Evolutionary conservation across 352 stramenopile species (phyloP), one percentile per base, ranked within the genome.

Genomic region (Phytophthora ramorum): DNA sequence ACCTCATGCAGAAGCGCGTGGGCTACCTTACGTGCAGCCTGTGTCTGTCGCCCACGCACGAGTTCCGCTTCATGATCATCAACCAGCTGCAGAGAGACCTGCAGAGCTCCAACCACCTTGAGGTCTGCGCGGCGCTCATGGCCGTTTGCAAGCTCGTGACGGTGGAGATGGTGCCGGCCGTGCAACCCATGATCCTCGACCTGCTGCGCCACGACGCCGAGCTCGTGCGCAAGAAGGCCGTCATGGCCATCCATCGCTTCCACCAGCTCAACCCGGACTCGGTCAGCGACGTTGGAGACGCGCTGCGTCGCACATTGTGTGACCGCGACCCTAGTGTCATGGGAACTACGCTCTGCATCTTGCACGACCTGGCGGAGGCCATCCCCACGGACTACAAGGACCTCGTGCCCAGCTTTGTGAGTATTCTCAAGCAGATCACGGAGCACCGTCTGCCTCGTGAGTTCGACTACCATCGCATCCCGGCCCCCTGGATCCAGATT

Each of bases 31-130:
- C 97, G 47, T 96, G 89, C 74, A 85, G 67, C 20, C 86, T 98
- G 52, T 99, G 97, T 75, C 85, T 99, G 17, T 97, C 92, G 17
- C 98, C 98, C 3, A 97, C 98, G 34, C 97, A 99, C 81, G 97
- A 99, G 80, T 99, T 99, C 77, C 91, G 98, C 56, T 99, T 99
- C 85, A 99, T 99, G 98, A 96, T 99, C 34, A 98, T 99, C 40
- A 99, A 99, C 80, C 97, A 99, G 83, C 91, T 99, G 77, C 97
- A 99, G 86, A 79, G 92, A 67, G 93, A 98, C 55, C 64, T 98
- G 51, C 86, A 97, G 71, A 95, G 83, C 35, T 89, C 83, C 32
- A 98, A 97, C 72, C 87, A 97, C 47, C 78, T 98, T 24, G 97
- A 99, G 76, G 96, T 98, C 26, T 97, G 93, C 65, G 93, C 97